These are phyloP conservation scores for Ceratobasidium theobromae DNA, from an alignment of 1,284 basidiomycete species.

Conservation along the genomic window DNA sequence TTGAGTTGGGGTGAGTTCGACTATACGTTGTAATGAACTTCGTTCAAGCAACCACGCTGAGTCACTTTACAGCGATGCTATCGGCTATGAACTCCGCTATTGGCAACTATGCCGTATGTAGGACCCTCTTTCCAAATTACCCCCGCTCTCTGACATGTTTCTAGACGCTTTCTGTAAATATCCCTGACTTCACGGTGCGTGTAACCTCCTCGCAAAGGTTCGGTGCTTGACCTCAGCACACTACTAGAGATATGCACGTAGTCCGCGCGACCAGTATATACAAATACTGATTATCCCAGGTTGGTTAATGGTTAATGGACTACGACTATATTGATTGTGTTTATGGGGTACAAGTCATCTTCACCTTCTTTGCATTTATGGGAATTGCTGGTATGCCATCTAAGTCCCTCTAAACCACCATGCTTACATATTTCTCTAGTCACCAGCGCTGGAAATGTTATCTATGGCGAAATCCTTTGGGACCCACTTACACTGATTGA, in stretches of 20 bases:
- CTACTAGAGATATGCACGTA: conserved; percentile 20
- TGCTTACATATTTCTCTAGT: conserved; percentile 28
- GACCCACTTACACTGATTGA: conserved; percentile 44
- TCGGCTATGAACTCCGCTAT: conserved; percentile 67
- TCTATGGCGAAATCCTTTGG: conserved; percentile 62
- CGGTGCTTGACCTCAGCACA: too few species aligned
- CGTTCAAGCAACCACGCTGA: too few species aligned
- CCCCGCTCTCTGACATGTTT: conserved; percentile 38
- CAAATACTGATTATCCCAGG: conserved; percentile 17
- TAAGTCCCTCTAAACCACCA: conserved; percentile 21
- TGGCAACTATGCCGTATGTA: conserved; percentile 55
- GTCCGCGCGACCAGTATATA: conserved; percentile 25
- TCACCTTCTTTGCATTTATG: conserved; percentile 59
- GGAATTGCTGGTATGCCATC: conserved; percentile 67
- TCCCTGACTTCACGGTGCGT: conserved; percentile 55
- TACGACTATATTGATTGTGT: background rate
- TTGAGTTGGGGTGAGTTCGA: conserved; percentile 54
- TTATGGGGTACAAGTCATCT: conserved; percentile 58
- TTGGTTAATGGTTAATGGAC: background rate
- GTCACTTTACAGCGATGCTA: conserved; percentile 58
- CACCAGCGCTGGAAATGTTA: conserved; percentile 51
- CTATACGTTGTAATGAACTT: background rate
- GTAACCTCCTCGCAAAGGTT: too few species aligned
- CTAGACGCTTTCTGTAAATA: conserved; percentile 59
- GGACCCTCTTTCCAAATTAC: conserved; percentile 36